Evolutionary conservation across 495 filamentous ascomycete genomes (phyloP).

Genomic region (Tuber borchii): DNA sequence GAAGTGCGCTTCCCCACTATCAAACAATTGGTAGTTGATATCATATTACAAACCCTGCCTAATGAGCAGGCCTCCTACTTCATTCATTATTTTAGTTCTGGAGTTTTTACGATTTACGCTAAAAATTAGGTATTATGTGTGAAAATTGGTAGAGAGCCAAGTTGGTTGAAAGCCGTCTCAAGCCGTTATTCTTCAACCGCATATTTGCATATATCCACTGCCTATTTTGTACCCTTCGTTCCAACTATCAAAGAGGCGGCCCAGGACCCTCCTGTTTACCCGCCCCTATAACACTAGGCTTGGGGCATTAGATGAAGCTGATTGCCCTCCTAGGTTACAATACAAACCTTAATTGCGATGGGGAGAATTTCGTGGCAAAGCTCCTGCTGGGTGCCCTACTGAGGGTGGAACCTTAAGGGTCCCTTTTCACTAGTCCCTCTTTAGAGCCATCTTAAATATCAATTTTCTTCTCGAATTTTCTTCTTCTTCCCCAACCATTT

Average conservation of each 20-base stretch:
- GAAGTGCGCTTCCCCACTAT: background rate
- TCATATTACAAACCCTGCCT: background rate
- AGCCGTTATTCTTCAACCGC: background rate
- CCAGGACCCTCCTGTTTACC: background rate
- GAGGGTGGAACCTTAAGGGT: background rate
- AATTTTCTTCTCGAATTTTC: background rate
- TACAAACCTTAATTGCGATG: background rate
- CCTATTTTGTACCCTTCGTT: background rate
- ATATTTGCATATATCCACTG: background rate
- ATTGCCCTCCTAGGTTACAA: background rate
- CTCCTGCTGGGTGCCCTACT: background rate
- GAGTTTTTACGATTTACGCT: background rate
- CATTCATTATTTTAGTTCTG: background rate
- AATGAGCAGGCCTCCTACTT: background rate
- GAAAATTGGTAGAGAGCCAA: background rate
- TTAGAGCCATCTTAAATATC: background rate
- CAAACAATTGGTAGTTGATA: background rate
- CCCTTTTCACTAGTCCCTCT: background rate
- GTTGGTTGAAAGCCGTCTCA: background rate
- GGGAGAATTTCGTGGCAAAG: background rate
- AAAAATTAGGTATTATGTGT: background rate
- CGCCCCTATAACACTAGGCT: background rate
- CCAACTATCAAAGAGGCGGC: background rate
- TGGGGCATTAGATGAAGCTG: background rate
- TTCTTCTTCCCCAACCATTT: background rate